phyloP scores from a whole-genome alignment of 2,329 filamentous ascomycete species.

The Talaromyces islandicus region DNA sequence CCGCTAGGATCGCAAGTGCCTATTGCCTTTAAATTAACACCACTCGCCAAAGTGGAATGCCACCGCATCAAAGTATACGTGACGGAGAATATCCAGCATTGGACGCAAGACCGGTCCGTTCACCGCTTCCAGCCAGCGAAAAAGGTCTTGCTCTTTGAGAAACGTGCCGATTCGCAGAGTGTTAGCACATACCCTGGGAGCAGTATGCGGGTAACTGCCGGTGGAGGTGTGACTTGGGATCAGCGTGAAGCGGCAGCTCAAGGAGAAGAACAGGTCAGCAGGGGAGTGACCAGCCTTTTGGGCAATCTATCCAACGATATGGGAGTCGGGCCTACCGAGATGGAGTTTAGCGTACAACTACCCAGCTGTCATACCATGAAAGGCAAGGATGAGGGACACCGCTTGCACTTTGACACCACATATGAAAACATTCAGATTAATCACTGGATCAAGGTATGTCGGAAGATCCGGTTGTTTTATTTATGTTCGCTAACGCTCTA shows the following conservation, averaged over 20 bases:
- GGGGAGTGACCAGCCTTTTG: constrained; percentile 63
- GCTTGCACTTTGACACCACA: constrained; percentile 82
- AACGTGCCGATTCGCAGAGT: constrained; percentile 71
- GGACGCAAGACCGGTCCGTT: constrained; percentile 76
- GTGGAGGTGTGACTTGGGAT: constrained; percentile 70
- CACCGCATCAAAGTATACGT: constrained; percentile 89
- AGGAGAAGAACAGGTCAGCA: constrained; percentile 50
- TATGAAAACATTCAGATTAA: constrained; percentile 92
- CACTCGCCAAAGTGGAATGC: constrained; percentile 85
- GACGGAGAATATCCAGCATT: constrained; percentile 87
- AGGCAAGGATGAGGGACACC: constrained; percentile 59
- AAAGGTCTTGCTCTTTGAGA: constrained; percentile 83
- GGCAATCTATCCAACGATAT: constrained; percentile 72
- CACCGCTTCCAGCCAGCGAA: constrained; percentile 77
- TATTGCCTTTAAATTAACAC: constrained; percentile 89
- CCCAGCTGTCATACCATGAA: constrained; percentile 82
- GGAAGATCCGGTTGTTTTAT: neutral
- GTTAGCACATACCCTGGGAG: constrained; percentile 69
- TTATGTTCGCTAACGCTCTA: neutral
- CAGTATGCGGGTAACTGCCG: constrained; percentile 68
- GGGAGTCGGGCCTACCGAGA: constrained; percentile 81
- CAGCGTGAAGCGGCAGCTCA: constrained; percentile 50
- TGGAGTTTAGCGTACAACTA: constrained; percentile 89
- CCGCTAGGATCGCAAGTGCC: constrained; percentile 81
- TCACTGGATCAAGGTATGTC: constrained; percentile 86